Conservation (phyloP, 441 rosid species). For the Brassica hybrid region DNA sequence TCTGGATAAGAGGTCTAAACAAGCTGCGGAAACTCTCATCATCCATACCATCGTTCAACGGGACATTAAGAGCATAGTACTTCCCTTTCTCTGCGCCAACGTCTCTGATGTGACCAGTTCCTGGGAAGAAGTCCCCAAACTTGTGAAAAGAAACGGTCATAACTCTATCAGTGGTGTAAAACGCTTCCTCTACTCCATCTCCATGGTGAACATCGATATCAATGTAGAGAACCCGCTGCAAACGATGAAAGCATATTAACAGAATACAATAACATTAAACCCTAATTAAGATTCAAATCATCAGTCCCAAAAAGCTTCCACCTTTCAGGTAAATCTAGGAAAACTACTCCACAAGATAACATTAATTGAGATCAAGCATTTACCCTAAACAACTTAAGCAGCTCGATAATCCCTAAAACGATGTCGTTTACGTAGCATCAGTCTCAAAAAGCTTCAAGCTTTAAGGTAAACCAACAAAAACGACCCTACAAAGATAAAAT, state of each 20-base stretch:
- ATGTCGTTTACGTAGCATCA: slow-evolving; percentile 74
- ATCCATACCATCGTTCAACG: slow-evolving; percentile 89
- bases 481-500: neutral
- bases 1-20: slow-evolving; percentile 81
- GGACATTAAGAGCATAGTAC: slow-evolving; percentile 89
- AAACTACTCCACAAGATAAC: slow-evolving; percentile 22
- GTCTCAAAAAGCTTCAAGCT: neutral
- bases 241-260: slow-evolving; percentile 8
- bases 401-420: slow-evolving; percentile 69
- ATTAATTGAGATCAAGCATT: neutral
- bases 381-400: slow-evolving; percentile 58
- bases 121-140: slow-evolving; percentile 97
- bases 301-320: neutral
- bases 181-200: slow-evolving; percentile 98
- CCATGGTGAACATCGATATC: slow-evolving; percentile 99
- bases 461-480: neutral
- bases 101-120: slow-evolving; percentile 89
- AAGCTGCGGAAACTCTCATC: slow-evolving; percentile 79
- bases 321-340: too few species aligned
- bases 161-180: slow-evolving; percentile 93
- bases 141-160: slow-evolving; percentile 98
- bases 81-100: slow-evolving; percentile 72
- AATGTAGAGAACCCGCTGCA: slow-evolving; percentile 90
- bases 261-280: neutral
- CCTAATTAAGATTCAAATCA: slow-evolving; percentile 19